Evolutionary conservation across 2,329 filamentous ascomycete species (phyloP).

Genomic region (Colletotrichum cuscutae): DNA sequence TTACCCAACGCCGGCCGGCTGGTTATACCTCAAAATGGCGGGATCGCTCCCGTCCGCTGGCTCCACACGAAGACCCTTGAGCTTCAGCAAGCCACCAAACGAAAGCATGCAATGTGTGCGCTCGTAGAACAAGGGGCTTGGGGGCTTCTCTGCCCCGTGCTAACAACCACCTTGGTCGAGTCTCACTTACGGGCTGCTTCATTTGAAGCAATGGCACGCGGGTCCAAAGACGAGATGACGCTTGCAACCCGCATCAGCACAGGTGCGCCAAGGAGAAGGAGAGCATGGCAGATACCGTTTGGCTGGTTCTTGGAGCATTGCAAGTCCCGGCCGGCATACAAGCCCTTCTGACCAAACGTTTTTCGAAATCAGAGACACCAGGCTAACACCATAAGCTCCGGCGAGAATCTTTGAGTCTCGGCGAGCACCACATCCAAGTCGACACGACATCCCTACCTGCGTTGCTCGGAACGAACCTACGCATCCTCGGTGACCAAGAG

Average conservation of each 20-base stretch:
- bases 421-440: background rate
- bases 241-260: conserved; percentile 6
- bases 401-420: background rate
- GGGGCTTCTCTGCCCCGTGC: background rate
- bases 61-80: conserved; percentile 13
- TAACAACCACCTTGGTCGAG: background rate
- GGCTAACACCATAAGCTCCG: background rate
- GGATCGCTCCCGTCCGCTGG: conserved; percentile 5
- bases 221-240: conserved; percentile 6
- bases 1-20: conserved; percentile 5
- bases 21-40: conserved; percentile 26
- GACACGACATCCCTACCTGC: background rate
- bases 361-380: background rate
- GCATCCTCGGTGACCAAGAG: background rate
- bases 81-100: conserved; percentile 14
- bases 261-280: conserved; percentile 2
- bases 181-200: conserved; percentile 5
- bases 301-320: background rate
- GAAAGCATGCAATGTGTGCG: conserved; percentile 22
- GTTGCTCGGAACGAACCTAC: background rate
- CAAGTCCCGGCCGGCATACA: background rate
- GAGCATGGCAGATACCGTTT: background rate
- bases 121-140: background rate
- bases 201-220: conserved; percentile 11
- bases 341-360: background rate